phyloP scores from a whole-genome alignment of 768 basidiomycete genomes.

The Phlebiopsis gigantea region DNA sequence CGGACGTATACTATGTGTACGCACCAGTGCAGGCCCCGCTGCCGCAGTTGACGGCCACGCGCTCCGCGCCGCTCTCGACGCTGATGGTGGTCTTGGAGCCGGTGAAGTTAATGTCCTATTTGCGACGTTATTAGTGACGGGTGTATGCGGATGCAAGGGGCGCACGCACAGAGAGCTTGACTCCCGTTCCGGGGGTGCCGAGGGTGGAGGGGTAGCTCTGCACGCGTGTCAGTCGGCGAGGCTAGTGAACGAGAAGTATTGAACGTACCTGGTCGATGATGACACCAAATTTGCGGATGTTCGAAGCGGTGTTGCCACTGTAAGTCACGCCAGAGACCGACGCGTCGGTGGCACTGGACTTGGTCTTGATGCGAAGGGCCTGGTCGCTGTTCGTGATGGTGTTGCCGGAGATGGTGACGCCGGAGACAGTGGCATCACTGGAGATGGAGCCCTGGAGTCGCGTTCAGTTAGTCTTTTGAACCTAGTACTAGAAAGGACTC shows the following conservation, averaged over 20 bases:
- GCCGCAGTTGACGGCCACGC: conserved; percentile 55
- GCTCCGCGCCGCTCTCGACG: conserved; percentile 37
- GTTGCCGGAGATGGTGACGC: conserved; percentile 45
- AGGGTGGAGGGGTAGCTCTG: conserved; percentile 53
- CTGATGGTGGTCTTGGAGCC: conserved; percentile 35
- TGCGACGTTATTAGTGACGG: neutral
- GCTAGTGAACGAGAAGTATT: neutral
- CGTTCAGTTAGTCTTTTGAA: too few relatives aligned
- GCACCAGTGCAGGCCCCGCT: conserved; percentile 42
- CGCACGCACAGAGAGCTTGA: conserved; percentile 46
- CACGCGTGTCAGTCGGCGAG: neutral
- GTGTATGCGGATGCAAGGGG: neutral
- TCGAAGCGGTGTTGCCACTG: conserved; percentile 47
- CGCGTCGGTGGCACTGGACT: conserved; percentile 38
- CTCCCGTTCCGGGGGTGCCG: conserved; percentile 52
- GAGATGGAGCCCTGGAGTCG: conserved; percentile 49
- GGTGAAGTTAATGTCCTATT: conserved; percentile 47
- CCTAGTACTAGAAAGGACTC: conserved; percentile 4
- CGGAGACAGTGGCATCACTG: conserved; percentile 40
- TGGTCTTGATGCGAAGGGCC: conserved; percentile 60
- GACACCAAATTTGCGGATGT: conserved; percentile 45
- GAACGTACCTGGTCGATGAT: conserved; percentile 51
- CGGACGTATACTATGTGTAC: conserved; percentile 4
- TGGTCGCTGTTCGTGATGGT: conserved; percentile 49
- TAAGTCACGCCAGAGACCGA: conserved; percentile 47